Base-by-base conservation (phyloP, 2,329 filamentous ascomycete genomes). In the Trichothecium roseum region DNA sequence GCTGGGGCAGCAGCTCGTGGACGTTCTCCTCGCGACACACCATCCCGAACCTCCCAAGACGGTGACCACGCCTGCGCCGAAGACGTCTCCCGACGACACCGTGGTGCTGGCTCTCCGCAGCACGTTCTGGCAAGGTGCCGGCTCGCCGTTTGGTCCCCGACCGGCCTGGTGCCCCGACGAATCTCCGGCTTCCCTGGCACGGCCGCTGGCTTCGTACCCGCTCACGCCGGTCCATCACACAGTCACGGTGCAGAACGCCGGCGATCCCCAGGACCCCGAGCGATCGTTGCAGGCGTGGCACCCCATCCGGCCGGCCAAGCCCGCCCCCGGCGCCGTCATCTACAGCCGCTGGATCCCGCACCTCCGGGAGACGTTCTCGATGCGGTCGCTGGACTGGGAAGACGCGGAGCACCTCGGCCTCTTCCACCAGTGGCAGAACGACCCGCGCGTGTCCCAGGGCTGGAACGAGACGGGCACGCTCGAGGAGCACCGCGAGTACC, bases 341-440 rank as follows among this genome's bases (percentile, higher is more conserved):
- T 89, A 89, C 63, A 85, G 81, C 51, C 76, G 84, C 38, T 88
- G 79, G 63, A 79, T 88, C 41, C 81, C 82, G 7, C 77, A 87
- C 49, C 64, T 88, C 28, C 65, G 75, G 41, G 79, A 88, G 63
- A 81, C 74, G 44, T 88, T 88, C 54, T 84, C 78, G 40, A 81
- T 88, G 64, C 66, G 82, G n/a, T 76, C 74, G 9, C 67, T 89
- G 2, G 78, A 88, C 53, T 83, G 73, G 57, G 50, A 66, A 22
- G 63, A 84, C 48, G 51, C 62, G 2, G 66, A 73, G 47, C 82
- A 89, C 56, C 59, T 88, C 34, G 59, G 64, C 13, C 64, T 85
- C 5, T 88, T 89, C 64, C 78, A 87, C 57, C 68, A 67, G 38
- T 89, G 84, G 84, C 83, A 87, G 58, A 89, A 89, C 50, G 83